Conservation (phyloP, 495 filamentous ascomycete genomes). For the Aspergillus diversus region DNA sequence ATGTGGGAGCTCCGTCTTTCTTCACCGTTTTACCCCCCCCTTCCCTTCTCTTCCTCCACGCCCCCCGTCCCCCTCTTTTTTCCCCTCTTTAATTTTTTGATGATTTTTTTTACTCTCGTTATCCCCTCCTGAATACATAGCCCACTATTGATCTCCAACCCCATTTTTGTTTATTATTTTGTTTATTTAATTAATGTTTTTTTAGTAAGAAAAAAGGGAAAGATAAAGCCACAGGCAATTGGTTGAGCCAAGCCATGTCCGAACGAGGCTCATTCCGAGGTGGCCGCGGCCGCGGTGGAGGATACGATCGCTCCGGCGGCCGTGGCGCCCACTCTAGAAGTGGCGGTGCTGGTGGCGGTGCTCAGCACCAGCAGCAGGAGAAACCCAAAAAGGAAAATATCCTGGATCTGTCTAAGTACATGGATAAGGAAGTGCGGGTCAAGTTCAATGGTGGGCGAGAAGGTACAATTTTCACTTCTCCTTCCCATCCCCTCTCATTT, state of each 20-base stretch:
- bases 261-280: conserved; percentile 68
- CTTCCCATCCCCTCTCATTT: background rate
- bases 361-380: conserved; percentile 56
- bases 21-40: background rate
- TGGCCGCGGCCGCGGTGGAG: conserved; percentile 51
- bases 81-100: conserved; percentile 7
- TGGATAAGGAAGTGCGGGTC: conserved; percentile 91
- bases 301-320: conserved; percentile 42
- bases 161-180: conserved; percentile 20
- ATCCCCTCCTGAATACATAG: conserved; percentile 20
- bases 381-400: conserved; percentile 98
- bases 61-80: conserved; percentile 12
- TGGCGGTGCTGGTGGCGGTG: conserved; percentile 54
- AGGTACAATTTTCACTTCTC: conserved; percentile 56
- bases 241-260: conserved; percentile 55
- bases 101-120: conserved; percentile 4
- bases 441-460: conserved; percentile 97
- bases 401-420: conserved; percentile 89
- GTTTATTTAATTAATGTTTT: background rate
- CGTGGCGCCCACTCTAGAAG: conserved; percentile 46
- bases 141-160: conserved; percentile 1
- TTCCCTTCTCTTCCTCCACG: conserved; percentile 2
- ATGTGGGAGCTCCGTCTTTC: conserved; percentile 11
- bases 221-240: conserved; percentile 12
- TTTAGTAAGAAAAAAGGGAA: conserved; percentile 11